Base-by-base conservation (phyloP, 2,329 filamentous ascomycete species). In the Aspergillus caelatus region DNA sequence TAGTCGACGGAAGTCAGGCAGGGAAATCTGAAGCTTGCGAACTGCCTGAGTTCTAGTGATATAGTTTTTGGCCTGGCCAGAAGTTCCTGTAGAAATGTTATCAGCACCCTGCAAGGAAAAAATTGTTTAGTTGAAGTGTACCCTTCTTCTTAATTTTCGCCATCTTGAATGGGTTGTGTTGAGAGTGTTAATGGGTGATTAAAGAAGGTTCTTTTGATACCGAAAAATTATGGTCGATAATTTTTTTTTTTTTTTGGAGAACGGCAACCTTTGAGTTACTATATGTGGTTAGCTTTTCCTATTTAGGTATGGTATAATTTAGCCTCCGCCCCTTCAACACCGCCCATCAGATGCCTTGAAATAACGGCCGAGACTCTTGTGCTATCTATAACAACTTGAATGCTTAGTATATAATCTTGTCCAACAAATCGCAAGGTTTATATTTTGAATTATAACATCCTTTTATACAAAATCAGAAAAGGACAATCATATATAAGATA, bases 61-160 rank as follows among this genome's bases (percentile, higher is more conserved):
- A 84, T 94, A 99, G 86, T 99, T 99, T 83, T 95, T 97, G 83
- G 94, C 93, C 79, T 93, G 91, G 79, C 95, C 95, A 77, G 94
- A 86, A 78, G 91, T 89, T 77, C 94, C 88, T 90, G 70, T 57
- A 45, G n/a, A 64, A 32, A 43, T 32, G 61, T 55, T 48, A 23
- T 65, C 23, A 62, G 56, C 32, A 30, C 45, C 48, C 53, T 39
- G 19, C 39, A n/a, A 23, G 48, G 32, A 61, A 8, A 48, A 26
- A 45, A 28, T 4, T 28, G 28, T 19, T 16, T 34, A 9, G 21
- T 41, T 4, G 16, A 23, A 57, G 23, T 75, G 70, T 79, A 87
- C 88, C 94, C 84, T 94, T 97, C 86, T 92, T 96, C 89, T 95
- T 96, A 73, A 94, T 90, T 74, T 88, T 89, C 61, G 83, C 87